A percentile compares a stretch with the other conserved stretches of the same genome.
Conservation (phyloP, 1,139 yeast genomes). For the Blastobotrys ciferrii region DNA sequence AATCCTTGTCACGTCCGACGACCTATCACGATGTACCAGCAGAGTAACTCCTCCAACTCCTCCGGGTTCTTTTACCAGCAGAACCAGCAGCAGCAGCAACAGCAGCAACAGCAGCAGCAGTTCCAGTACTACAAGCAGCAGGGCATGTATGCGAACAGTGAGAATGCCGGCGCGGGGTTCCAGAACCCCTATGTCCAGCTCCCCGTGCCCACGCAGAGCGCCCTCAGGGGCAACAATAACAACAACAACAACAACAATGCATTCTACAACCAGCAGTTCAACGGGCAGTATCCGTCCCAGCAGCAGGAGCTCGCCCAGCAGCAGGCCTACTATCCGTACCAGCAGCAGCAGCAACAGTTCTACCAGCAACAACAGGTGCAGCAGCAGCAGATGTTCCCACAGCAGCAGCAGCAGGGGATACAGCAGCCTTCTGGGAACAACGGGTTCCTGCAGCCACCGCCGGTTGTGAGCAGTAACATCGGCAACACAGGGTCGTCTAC, state of each 20-base stretch:
- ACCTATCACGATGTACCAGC: constrained; percentile 15
- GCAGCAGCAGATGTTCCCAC: constrained; percentile 10
- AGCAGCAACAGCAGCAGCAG: constrained; percentile 13
- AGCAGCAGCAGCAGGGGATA: neutral
- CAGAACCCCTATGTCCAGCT: constrained; percentile 13
- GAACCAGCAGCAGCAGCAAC: constrained; percentile 6
- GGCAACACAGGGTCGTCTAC: constrained; percentile 14
- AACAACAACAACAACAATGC: constrained; percentile 17
- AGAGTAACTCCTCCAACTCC: constrained; percentile 21
- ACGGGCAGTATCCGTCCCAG: constrained; percentile 4
- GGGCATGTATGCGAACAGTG: constrained; percentile 1
- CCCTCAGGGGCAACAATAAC: constrained; percentile 18
- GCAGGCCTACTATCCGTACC: constrained; percentile 8
- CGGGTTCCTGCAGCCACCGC: constrained; percentile 18
- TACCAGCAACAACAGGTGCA: constrained; percentile 10
- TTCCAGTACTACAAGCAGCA: constrained; percentile 2
- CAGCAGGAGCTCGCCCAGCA: constrained; percentile 11
- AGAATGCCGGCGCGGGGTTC: neutral
- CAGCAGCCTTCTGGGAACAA: constrained; percentile 8
- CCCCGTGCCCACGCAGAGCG: constrained; percentile 16
- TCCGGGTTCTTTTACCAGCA: constrained; percentile 27
- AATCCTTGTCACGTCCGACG: constrained; percentile 9
- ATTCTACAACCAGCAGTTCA: constrained; percentile 18
- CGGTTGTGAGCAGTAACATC: constrained; percentile 21
- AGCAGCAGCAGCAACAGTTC: constrained; percentile 9